phyloP scores from a whole-genome alignment of 129 eudicot genomes.

The Centella asiatica region DNA sequence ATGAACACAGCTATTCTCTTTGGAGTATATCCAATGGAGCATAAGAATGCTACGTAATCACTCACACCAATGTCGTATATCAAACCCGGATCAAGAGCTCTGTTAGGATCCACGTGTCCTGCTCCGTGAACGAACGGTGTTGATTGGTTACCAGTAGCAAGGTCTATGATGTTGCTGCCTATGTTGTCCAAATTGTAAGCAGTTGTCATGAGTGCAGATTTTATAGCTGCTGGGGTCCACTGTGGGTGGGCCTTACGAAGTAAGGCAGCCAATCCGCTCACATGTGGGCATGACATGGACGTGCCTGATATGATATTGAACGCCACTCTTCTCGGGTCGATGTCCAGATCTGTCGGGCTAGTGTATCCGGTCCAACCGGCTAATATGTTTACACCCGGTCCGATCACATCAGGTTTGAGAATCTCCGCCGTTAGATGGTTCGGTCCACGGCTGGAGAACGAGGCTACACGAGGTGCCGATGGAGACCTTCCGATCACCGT shows the following conservation, averaged over 20 bases:
- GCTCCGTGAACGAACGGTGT: conserved; percentile 85
- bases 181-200: conserved; percentile 59
- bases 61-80: conserved; percentile 53
- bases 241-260: conserved; percentile 60
- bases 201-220: conserved; percentile 91
- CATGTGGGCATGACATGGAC: conserved; percentile 98
- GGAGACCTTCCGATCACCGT: conserved; percentile 67
- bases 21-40: conserved; percentile 73
- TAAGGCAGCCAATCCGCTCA: conserved; percentile 82
- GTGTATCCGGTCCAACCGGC: conserved; percentile 89
- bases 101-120: conserved; percentile 92
- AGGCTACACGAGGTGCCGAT: conserved; percentile 68
- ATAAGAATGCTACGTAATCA: conserved; percentile 65
- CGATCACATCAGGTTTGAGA: conserved; percentile 88
- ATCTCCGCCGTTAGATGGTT: conserved; percentile 74
- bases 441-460: conserved; percentile 97
- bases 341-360: conserved; percentile 69
- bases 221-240: conserved; percentile 85
- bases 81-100: conserved; percentile 75
- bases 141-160: conserved; percentile 75
- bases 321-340: conserved; percentile 60
- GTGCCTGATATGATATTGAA: conserved; percentile 94
- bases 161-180: conserved; percentile 61
- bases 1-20: conserved; percentile 49
- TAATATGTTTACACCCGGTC: conserved; percentile 83